Evolutionary conservation across 768 basidiomycete species (phyloP).

Genomic region (Trametes cinnabarina): DNA sequence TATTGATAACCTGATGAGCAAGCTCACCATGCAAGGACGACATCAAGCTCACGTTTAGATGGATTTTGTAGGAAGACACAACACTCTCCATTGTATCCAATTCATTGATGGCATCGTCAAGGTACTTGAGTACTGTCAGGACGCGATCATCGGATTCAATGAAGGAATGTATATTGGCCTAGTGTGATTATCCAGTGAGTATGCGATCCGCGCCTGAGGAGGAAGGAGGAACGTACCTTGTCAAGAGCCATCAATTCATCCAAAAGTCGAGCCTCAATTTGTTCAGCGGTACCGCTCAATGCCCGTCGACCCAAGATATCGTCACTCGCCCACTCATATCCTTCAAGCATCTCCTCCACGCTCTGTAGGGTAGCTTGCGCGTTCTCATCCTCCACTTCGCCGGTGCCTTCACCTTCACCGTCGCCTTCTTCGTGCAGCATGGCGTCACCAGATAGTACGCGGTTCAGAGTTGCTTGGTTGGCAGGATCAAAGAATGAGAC

Average conservation of each 20-base stretch:
- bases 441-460: slow-evolving; percentile 50
- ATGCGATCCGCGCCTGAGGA: neutral
- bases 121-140: slow-evolving; percentile 74
- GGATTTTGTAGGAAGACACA: slow-evolving; percentile 93
- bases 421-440: slow-evolving; percentile 38
- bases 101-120: slow-evolving; percentile 87
- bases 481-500: slow-evolving; percentile 81
- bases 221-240: slow-evolving; percentile 51
- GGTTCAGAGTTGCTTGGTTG: slow-evolving; percentile 72
- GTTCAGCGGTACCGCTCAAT: slow-evolving; percentile 74
- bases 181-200: neutral
- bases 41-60: slow-evolving; percentile 72
- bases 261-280: slow-evolving; percentile 85
- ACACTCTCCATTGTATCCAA: slow-evolving; percentile 87
- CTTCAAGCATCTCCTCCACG: slow-evolving; percentile 98
- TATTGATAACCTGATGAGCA: slow-evolving; percentile 29
- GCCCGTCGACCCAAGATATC: slow-evolving; percentile 67
- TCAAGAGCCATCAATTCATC: slow-evolving; percentile 93
- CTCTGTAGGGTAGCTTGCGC: slow-evolving; percentile 81
- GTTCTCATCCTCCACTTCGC: slow-evolving; percentile 45
- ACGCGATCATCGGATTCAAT: slow-evolving; percentile 94
- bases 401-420: slow-evolving; percentile 46
- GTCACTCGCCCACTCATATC: slow-evolving; percentile 94
- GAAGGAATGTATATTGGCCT: slow-evolving; percentile 98
- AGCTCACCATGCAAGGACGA: neutral